Evolutionary conservation across 1,284 basidiomycete genomes (phyloP), one percentile per base, ranked within the genome.

Genomic region (Cryptococcus hybrid): DNA sequence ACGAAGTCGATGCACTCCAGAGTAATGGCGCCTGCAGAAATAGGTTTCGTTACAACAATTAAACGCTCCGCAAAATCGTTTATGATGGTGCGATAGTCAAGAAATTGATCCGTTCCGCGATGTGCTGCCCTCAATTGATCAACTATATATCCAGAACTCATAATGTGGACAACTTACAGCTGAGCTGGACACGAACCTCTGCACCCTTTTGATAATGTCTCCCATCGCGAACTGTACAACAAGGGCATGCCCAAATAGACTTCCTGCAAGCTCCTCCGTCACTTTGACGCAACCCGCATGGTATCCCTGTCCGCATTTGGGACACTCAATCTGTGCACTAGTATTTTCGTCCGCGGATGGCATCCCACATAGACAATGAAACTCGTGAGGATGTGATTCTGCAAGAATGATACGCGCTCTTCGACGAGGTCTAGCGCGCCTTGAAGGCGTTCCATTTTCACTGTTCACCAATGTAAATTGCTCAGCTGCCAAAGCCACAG

Each of bases 11-110:
- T 60, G 48, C 66, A 68, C 53, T 61, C 58, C 11, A 70, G 55
- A 5, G 59, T 12, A 51, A 66, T 57, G 18, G 49, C 55, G 12
- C 54, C 56, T 1, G 47, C 51, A 43, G 49, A 35, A 18, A 56
- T 56, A 15, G 43, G 55, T 12, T 62, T 43, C 8, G 44, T 54
- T 47, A 59, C 45, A 5, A 62, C 47, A 18, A 74, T 58, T 0
- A 65, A 62, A 8, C 52, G 15, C 6, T 62, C 56, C 11, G 67
- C 62, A 62, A 66, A 73, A n/a, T 59, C 52, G 50, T 54, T 57
- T 54, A 76, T 62, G 1, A 71, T 73, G 43, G 67, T 52, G 37
- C 68, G 62, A 61, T 74, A 74, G 55, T 77, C 69, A 51, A 77
- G 61, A 55, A 64, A 75, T 35, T 63, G 52, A 48, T 70, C 48